Base-by-base conservation (phyloP, 2,329 filamentous ascomycete species). In the Colletotrichum sp. region DNA sequence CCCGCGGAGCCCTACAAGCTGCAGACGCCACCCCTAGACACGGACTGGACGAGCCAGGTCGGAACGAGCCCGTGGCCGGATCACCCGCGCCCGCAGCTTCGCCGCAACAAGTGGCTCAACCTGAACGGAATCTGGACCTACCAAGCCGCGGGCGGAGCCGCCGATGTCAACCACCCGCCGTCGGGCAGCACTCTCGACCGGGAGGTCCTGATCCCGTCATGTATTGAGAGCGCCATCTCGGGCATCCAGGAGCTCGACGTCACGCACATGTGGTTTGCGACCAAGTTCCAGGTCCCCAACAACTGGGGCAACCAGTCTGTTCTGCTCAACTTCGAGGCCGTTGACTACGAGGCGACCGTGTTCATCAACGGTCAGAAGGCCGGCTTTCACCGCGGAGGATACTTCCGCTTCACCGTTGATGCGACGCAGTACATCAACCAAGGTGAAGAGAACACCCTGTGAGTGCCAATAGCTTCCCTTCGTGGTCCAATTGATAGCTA, bases 81-180 rank as follows among this genome's bases (percentile, higher is more conserved):
- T 63, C 86, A 91, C 75, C 90, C 90, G 12, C 87, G 90, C 0
- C 90, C 90, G 4, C 89, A 88, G 76, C 85, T 91, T 11, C 85
- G 86, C 43, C 87, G 90, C 6, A 82, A 88, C 6, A 82, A 88
- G 5, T 92, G 90, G 90, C 82, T 88, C 79, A 90, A 84, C 58
- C 82, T 91, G 8, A 91, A 91, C 71, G 90, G 90, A 0, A 85
- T 91, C 6, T 91, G 90, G 90, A 87, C 86, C 4, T 91, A 86
- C 78, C 83, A 84, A 54, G 82, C 81, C 4, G 83, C 83, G n/a
- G 36, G 47, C 18, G 47, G 75, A 66, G 43, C 36, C 7, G 76
- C 79, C 13, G 72, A 74, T n/a, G 72, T 74, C 15, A 74, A 71
- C 29, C 61, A 72, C 43, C 72, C 74, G 77, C 29, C 76, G 78